Evolutionary conservation across 208 protist species (phyloP), one percentile per base, ranked within the genome.

Genomic region (Acanthamoeba polyphaga): DNA sequence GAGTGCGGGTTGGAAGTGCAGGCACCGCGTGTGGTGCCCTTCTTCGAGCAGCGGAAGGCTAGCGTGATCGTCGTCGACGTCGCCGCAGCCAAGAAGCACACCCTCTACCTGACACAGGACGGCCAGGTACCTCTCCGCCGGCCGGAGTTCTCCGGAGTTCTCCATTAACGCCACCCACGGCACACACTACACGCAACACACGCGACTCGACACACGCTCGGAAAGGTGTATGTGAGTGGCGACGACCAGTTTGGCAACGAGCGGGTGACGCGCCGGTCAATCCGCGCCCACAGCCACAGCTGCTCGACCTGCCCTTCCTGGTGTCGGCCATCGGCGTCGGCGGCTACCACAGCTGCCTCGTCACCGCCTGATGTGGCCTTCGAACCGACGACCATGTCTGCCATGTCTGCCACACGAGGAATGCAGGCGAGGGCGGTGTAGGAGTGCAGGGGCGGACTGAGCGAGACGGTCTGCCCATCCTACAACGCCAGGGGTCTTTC

Each of bases 201-300:
- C 62, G 13, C 72, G 4, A 29, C 32, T 24, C 55, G 55, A 4
- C 55, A 60, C 55, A 24, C 38, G 32, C 38, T 0, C 19, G 74
- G 0, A 24, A 19, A 84, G 74, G 74, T 84, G 32, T 84, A 84
- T 3, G 38, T 84, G 29, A 84, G 74, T 51, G 74, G 74, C 13
- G 74, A 84, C 29, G 74, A 84, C 27, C 74, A 84, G 74, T 84
- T 84, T 32, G 74, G 74, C 27, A 84, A 84, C 29, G 38, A 84
- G 10, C 12, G 43, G 34, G 29, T 84, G 12, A 84, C 34, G 24
- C 13, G 74, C 74, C 74, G 38, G 74, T 84, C 27, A 43, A 53
- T 19, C 74, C 74, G 74, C 74, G 24, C 8, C 22, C 1, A 27
- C 12, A 53, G 74, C 74, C 74, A 3, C 38, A 84, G 3, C 74